phyloP scores from a whole-genome alignment of 1,284 basidiomycete species.

The Cerrena zonata region DNA sequence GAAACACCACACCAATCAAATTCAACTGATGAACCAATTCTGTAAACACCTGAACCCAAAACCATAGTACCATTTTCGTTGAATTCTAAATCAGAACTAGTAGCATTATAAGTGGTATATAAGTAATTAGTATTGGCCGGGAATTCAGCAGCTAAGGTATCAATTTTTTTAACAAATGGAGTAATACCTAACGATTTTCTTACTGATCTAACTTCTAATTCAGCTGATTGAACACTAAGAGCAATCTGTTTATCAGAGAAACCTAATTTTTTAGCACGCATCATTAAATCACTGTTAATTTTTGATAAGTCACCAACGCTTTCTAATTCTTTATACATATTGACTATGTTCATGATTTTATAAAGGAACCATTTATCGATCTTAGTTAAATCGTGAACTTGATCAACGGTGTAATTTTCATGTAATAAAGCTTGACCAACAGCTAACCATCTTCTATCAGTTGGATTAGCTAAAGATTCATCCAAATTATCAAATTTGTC shows the following conservation, averaged over 20 bases:
- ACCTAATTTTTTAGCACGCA: slow-evolving; percentile 83
- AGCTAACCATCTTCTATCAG: slow-evolving; percentile 91
- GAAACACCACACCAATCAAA: slow-evolving; percentile 99
- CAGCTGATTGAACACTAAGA: slow-evolving; percentile 25
- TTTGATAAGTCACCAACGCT: slow-evolving; percentile 62
- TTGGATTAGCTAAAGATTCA: slow-evolving; percentile 69
- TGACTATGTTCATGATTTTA: slow-evolving; percentile 97
- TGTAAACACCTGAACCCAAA: slow-evolving; percentile 96
- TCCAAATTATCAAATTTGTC: slow-evolving; percentile 84
- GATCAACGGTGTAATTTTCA: slow-evolving; percentile 85
- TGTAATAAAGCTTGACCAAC: slow-evolving; percentile 97
- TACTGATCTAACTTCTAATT: slow-evolving; percentile 63
- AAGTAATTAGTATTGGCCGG: slow-evolving; percentile 99
- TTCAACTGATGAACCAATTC: slow-evolving; percentile 97
- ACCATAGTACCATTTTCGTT: slow-evolving; percentile 98
- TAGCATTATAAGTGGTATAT: slow-evolving; percentile 98
- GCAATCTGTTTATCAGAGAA: slow-evolving; percentile 94
- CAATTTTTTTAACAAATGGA: slow-evolving; percentile 98
- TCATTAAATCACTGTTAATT: slow-evolving; percentile 67
- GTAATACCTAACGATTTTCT: slow-evolving; percentile 86
- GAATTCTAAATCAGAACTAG: slow-evolving; percentile 92
- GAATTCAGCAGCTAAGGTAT: slow-evolving; percentile 97
- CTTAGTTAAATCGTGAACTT: slow-evolving; percentile 90
- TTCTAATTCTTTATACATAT: slow-evolving; percentile 72
- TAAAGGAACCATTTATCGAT: slow-evolving; percentile 99